Conservation (phyloP, 768 basidiomycete species). For the Solioccasus polychromus region DNA sequence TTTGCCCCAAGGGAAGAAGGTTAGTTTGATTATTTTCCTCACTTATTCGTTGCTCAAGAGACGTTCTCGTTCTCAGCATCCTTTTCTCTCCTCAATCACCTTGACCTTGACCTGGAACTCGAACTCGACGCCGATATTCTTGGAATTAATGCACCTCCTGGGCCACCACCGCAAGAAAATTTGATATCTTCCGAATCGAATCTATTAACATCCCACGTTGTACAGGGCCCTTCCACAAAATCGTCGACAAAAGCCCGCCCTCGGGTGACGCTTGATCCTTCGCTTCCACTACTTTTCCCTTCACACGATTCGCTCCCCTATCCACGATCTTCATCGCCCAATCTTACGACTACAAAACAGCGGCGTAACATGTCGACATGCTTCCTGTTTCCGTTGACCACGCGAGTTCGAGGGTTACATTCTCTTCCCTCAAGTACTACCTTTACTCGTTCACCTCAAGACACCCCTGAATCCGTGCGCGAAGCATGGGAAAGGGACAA, state of each 20-base stretch:
- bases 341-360: not conserved
- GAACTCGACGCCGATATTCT: constrained; percentile 61
- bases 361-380: constrained; percentile 21
- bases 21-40: constrained; percentile 25
- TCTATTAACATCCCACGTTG: constrained; percentile 1
- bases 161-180: constrained; percentile 1
- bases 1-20: constrained; percentile 71
- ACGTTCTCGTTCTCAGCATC: constrained; percentile 37
- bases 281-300: constrained; percentile 65
- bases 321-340: constrained; percentile 11
- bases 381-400: constrained; percentile 32
- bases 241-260: constrained; percentile 5
- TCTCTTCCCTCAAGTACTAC: constrained; percentile 25
- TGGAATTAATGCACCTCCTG: constrained; percentile 18
- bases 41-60: not conserved
- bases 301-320: constrained; percentile 26
- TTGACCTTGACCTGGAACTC: constrained; percentile 72
- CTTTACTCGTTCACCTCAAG: constrained; percentile 20
- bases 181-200: constrained; percentile 1
- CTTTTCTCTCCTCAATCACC: constrained; percentile 74
- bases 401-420: constrained; percentile 47
- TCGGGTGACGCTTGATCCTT: constrained; percentile 46
- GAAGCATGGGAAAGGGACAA: constrained; percentile 70
- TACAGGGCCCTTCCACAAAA: constrained; percentile 1
- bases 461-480: constrained; percentile 48